Base-by-base conservation (phyloP, 2,329 filamentous ascomycete species). In the Xylaria polymorpha region DNA sequence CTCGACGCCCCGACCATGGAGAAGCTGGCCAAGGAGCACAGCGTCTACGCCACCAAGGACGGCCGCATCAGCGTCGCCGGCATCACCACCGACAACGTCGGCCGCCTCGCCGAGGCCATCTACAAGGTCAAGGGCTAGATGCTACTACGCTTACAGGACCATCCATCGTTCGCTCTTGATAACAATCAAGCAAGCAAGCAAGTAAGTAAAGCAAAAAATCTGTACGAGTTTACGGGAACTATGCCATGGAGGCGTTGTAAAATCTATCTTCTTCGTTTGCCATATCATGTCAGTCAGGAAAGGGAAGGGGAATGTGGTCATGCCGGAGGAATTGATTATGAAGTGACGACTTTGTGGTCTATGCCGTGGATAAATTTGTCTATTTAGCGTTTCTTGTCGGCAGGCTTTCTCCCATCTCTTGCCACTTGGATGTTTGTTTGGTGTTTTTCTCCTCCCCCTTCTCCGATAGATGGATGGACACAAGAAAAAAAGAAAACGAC, bases 31-130 rank as follows among this genome's bases (percentile, higher is more conserved):
- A 94, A 97, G 86, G 93, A 98, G 86, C 93, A 96, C 88, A 97
- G 94, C 70, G 95, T 99, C 77, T 99, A 99, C 81, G 95, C 94
- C 74, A 98, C 96, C 83, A 96, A 94, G 86, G 92, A 96, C 79
- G 93, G 93, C 76, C 89, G 93, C 79, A 96, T 96, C 81, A 94
- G 91, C 56, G 92, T 96, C 64, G 93, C 93, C 55, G 93, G 93
- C 75, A 95, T 96, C 81, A 96, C 92, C 61, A 88, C 83, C 74
- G 91, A 86, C 75, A 95, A 95, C 78, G 92, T 95, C 69, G 90
- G 90, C 77, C 90, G 92, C 73, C 88, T 96, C 71, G 93, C 93
- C 69, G 90, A 95, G 86, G 87, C 91, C 79, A 95, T 96, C 82
- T 94, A 89, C 86, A 92, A 93, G 84, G 88, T 96, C 80, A 94